Percentiles rank a stretch among this genome's conserved stretches.
phyloP scores from a whole-genome alignment of 2,329 filamentous ascomycete species.

The Pezicula radicicola region DNA sequence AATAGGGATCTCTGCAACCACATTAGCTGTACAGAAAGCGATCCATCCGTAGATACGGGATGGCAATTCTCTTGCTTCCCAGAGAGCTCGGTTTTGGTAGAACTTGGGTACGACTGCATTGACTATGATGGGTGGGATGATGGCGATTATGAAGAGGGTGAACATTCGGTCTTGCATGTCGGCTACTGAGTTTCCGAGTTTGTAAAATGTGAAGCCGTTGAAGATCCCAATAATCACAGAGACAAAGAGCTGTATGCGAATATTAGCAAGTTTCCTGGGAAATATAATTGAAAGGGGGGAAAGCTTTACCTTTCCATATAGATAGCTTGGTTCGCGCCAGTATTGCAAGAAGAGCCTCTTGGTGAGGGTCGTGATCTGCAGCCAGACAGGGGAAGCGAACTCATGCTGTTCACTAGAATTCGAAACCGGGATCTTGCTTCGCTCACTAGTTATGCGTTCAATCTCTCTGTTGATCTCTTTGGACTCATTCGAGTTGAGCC shows the following conservation, averaged over 20 bases:
- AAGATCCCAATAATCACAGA: constrained; percentile 71
- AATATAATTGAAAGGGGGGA: too few species aligned
- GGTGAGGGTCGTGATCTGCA: constrained; percentile 65
- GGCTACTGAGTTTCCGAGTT: constrained; percentile 60
- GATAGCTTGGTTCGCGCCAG: constrained; percentile 73
- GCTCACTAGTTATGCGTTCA: constrained; percentile 34
- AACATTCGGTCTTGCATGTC: constrained; percentile 80
- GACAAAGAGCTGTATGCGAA: constrained; percentile 51
- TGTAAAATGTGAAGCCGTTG: constrained; percentile 77
- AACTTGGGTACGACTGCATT: constrained; percentile 77
- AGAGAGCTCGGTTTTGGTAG: constrained; percentile 68
- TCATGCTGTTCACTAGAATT: constrained; percentile 42
- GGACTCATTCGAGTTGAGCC: constrained; percentile 63
- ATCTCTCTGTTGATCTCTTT: constrained; percentile 61
- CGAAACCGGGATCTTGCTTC: constrained; percentile 33
- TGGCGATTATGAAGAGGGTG: constrained; percentile 62
- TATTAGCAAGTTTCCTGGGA: too few species aligned
- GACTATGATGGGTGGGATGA: constrained; percentile 65
- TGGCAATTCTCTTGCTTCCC: constrained; percentile 71
- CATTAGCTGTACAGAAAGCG: constrained; percentile 71
- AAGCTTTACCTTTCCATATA: constrained; percentile 58
- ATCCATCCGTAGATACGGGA: constrained; percentile 76
- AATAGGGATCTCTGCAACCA: constrained; percentile 70
- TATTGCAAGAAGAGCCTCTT: constrained; percentile 70
- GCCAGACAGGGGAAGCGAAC: constrained; percentile 62